Conservation (phyloP, 495 filamentous ascomycete species). For the Penicillium roqueforti region DNA sequence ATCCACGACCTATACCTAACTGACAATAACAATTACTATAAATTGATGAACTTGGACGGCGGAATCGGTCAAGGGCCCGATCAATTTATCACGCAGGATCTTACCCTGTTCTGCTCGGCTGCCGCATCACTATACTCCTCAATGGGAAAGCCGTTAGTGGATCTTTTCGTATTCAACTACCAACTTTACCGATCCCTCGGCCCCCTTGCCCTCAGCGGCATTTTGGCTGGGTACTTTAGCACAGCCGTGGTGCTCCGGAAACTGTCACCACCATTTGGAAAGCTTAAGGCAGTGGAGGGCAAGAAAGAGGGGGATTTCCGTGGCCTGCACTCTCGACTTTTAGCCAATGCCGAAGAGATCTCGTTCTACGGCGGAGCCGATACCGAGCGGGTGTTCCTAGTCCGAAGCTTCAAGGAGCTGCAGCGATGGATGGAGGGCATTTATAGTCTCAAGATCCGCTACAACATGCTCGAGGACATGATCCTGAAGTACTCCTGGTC, state of each 20-base stretch:
- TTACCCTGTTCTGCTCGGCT: conserved; percentile 88
- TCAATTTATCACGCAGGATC: conserved; percentile 96
- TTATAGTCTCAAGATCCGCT: conserved; percentile 91
- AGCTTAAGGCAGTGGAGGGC: conserved; percentile 91
- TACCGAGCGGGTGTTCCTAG: conserved; percentile 85
- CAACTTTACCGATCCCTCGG: conserved; percentile 91
- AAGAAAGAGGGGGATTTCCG: conserved; percentile 92
- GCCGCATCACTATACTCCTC: conserved; percentile 95
- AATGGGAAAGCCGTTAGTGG: conserved; percentile 91
- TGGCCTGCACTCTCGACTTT: conserved; percentile 79
- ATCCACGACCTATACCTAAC: conserved; percentile 98
- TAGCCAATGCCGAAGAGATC: conserved; percentile 98
- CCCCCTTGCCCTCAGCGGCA: conserved; percentile 78
- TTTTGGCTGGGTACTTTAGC: conserved; percentile 85
- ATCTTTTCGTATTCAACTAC: conserved; percentile 95
- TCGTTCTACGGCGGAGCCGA: conserved; percentile 96
- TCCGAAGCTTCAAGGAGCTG: conserved; percentile 84
- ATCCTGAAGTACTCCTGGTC: conserved; percentile 98
- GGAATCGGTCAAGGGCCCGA: conserved; percentile 88
- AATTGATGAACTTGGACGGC: conserved; percentile 88
- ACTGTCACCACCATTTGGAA: conserved; percentile 92
- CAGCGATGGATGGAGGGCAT: conserved; percentile 95
- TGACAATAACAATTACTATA: conserved; percentile 92
- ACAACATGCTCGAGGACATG: conserved; percentile 98
- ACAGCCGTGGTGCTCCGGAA: conserved; percentile 83